Conservation (phyloP, 495 filamentous ascomycete genomes). For the Neurospora pannonica region DNA sequence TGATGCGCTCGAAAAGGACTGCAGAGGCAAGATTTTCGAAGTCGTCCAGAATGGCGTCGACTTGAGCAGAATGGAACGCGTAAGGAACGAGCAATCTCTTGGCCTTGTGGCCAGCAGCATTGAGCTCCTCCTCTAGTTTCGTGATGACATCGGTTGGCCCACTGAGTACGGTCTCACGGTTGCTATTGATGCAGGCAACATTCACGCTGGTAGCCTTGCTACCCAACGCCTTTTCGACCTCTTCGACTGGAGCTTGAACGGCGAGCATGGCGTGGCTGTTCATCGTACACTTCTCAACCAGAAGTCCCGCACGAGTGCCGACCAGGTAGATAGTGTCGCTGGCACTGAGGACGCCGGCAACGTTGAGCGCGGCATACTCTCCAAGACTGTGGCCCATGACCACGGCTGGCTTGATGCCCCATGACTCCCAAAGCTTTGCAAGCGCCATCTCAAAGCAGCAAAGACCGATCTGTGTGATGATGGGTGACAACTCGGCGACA, state of each 20-base stretch:
- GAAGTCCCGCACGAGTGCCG: slow-evolving; percentile 66
- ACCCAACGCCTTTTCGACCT: slow-evolving; percentile 31
- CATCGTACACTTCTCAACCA: slow-evolving; percentile 59
- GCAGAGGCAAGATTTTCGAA: slow-evolving; percentile 51
- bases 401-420: slow-evolving; percentile 65
- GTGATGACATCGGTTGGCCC: slow-evolving; percentile 45
- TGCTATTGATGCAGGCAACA: slow-evolving; percentile 55
- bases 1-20: slow-evolving; percentile 50
- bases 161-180: slow-evolving; percentile 51
- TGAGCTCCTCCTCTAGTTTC: slow-evolving; percentile 48
- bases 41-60: slow-evolving; percentile 62
- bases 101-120: slow-evolving; percentile 51
- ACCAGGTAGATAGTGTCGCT: slow-evolving; percentile 75
- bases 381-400: slow-evolving; percentile 82
- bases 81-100: slow-evolving; percentile 64
- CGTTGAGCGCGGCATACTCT: slow-evolving; percentile 80
- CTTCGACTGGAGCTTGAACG: slow-evolving; percentile 35
- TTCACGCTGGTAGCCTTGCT: slow-evolving; percentile 22
- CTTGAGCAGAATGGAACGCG: slow-evolving; percentile 74
- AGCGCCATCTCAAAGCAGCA: slow-evolving; percentile 79
- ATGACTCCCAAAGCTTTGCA: slow-evolving; percentile 67
- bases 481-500: slow-evolving; percentile 54
- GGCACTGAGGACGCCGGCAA: slow-evolving; percentile 68
- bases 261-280: slow-evolving; percentile 66
- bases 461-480: slow-evolving; percentile 69